Evolutionary conservation across 2,329 filamentous ascomycete genomes (phyloP).

Genomic region (Calcarisporium arbuscula): DNA sequence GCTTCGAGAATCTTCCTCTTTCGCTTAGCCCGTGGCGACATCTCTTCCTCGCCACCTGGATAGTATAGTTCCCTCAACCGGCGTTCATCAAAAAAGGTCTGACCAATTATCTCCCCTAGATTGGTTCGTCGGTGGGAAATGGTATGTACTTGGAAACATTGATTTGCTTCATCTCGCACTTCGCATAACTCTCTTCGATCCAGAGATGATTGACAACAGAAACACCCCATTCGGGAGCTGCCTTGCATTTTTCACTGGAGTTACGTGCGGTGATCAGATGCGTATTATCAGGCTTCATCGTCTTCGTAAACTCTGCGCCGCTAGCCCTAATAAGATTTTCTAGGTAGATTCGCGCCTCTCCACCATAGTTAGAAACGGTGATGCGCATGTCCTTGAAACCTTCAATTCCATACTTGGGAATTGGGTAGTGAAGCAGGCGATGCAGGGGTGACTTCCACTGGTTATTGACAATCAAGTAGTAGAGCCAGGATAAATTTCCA

Average conservation of each 20-base stretch:
- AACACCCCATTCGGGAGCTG: slow-evolving; percentile 87
- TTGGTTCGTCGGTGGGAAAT: slow-evolving; percentile 87
- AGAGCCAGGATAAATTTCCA: slow-evolving; percentile 90
- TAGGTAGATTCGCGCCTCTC: slow-evolving; percentile 86
- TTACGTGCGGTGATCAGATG: slow-evolving; percentile 89
- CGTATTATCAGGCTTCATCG: slow-evolving; percentile 90
- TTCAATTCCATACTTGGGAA: slow-evolving; percentile 68
- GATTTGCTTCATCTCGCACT: slow-evolving; percentile 68
- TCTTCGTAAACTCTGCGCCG: slow-evolving; percentile 88
- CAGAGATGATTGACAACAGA: slow-evolving; percentile 90
- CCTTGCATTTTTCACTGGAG: slow-evolving; percentile 86
- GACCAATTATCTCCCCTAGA: slow-evolving; percentile 84
- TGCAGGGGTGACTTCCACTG: slow-evolving; percentile 80
- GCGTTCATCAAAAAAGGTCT: slow-evolving; percentile 68
- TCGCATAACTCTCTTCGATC: slow-evolving; percentile 95
- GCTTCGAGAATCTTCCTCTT: slow-evolving; percentile 45
- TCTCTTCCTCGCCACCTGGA: slow-evolving; percentile 49
- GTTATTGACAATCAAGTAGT: slow-evolving; percentile 82
- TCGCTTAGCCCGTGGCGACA: slow-evolving; percentile 35
- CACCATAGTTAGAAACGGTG: slow-evolving; percentile 93
- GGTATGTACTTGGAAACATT: slow-evolving; percentile 72
- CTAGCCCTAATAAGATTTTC: slow-evolving; percentile 83
- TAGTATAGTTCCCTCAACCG: slow-evolving; percentile 62
- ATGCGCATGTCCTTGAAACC: slow-evolving; percentile 74
- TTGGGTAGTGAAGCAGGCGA: slow-evolving; percentile 82